These are phyloP conservation scores for Beauveria sp. DNA, from an alignment of 2,329 filamentous ascomycete species.

Conservation along the genomic window DNA sequence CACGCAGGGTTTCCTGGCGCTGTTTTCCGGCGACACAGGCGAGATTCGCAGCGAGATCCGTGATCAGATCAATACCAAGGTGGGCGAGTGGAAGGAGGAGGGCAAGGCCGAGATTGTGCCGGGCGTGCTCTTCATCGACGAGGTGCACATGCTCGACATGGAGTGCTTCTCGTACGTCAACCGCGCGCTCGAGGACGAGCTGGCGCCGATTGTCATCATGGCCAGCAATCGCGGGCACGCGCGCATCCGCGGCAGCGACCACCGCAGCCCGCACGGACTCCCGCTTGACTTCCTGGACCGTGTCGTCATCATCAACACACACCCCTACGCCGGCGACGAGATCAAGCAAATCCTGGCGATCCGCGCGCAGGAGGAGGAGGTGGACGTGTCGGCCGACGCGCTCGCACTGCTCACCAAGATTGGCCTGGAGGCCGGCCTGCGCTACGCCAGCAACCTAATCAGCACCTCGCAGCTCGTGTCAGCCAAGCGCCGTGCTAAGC, in stretches of 20 bases:
- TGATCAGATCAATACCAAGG: constrained; percentile 98
- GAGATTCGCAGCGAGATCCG: constrained; percentile 96
- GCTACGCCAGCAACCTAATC: constrained; percentile 97
- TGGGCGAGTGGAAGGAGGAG: constrained; percentile 98
- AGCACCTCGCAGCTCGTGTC: constrained; percentile 84
- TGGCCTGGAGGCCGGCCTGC: constrained; percentile 80
- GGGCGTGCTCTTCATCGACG: constrained; percentile 94
- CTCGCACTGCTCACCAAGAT: constrained; percentile 93
- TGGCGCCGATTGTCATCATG: constrained; percentile 98
- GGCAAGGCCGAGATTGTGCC: constrained; percentile 98
- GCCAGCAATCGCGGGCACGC: constrained; percentile 92
- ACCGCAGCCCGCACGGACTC: constrained; percentile 85
- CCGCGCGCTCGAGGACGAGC: constrained; percentile 86
- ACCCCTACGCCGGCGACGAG: constrained; percentile 73
- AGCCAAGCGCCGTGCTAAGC: constrained; percentile 76
- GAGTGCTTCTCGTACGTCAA: constrained; percentile 99
- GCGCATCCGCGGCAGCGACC: constrained; percentile 86
- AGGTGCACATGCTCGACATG: constrained; percentile 99
- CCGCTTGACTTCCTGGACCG: constrained; percentile 94
- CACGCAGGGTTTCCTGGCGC: constrained; percentile 94
- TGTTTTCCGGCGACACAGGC: constrained; percentile 96
- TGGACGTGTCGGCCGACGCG: constrained; percentile 84
- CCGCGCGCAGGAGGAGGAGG: constrained; percentile 89
- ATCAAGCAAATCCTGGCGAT: constrained; percentile 90
- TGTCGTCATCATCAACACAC: constrained; percentile 92